Conservation (phyloP, 345 rosid genomes). For the Camelina hispida region DNA sequence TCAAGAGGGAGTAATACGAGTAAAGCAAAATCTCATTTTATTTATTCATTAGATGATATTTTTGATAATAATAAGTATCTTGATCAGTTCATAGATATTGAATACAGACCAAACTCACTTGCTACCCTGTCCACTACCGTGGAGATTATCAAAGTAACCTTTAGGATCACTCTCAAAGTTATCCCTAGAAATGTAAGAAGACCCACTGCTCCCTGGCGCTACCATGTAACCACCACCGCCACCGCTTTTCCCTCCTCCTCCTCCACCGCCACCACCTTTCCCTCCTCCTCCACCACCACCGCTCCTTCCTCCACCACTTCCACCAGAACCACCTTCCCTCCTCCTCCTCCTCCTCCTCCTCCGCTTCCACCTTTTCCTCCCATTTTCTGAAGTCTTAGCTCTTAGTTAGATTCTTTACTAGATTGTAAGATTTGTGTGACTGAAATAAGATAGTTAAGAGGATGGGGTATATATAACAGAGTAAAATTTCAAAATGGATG, state of each 20-base stretch:
- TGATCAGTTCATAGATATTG: conserved; percentile 10
- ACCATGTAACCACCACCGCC: conserved; percentile 38
- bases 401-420: not conserved
- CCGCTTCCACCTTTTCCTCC: conserved; percentile 41
- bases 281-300: not conserved
- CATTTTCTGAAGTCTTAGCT: conserved; percentile 7
- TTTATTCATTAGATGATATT: conserved; percentile 2
- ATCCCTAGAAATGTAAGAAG: conserved; percentile 40
- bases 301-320: not conserved
- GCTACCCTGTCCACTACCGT: conserved; percentile 35
- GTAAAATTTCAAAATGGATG: not conserved
- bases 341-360: conserved; percentile 15
- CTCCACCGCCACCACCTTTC: conserved; percentile 6
- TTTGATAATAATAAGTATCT: not conserved
- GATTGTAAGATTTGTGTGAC: not conserved
- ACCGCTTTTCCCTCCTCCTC: conserved; percentile 16
- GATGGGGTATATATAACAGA: conserved; percentile 17
- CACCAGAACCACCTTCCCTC: conserved; percentile 32
- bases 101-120: conserved; percentile 15
- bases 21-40: not conserved
- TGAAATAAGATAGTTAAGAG: not conserved
- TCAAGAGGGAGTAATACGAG: not conserved
- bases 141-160: conserved; percentile 39
- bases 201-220: conserved; percentile 37
- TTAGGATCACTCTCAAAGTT: conserved; percentile 42